phyloP scores from a whole-genome alignment of 495 filamentous ascomycete genomes.

The Penicillium herquei region DNA sequence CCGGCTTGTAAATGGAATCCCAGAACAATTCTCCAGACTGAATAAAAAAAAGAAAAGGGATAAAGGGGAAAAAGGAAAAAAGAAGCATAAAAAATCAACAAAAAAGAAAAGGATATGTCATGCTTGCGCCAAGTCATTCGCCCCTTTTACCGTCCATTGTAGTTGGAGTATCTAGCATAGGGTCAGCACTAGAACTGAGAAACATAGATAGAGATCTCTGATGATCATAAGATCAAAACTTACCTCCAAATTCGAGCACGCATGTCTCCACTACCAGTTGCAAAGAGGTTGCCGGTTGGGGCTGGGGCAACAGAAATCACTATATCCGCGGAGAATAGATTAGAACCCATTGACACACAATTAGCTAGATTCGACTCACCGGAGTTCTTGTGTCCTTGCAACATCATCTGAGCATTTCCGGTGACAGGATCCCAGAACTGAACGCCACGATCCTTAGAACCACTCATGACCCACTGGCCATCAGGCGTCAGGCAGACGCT shows the following conservation, averaged over 20 bases:
- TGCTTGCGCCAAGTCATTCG: slow-evolving; percentile 41
- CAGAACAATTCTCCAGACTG: slow-evolving; percentile 5
- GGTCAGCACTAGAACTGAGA: neutral
- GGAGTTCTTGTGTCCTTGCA: slow-evolving; percentile 91
- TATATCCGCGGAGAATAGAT: slow-evolving; percentile 23
- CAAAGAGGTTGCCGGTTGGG: slow-evolving; percentile 75
- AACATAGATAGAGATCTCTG: neutral
- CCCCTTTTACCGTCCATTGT: slow-evolving; percentile 45
- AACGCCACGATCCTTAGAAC: slow-evolving; percentile 86
- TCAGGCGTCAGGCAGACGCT: slow-evolving; percentile 87
- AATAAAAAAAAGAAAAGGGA: neutral
- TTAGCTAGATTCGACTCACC: slow-evolving; percentile 41
- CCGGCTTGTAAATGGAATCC: slow-evolving; percentile 18
- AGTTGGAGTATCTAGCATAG: slow-evolving; percentile 40
- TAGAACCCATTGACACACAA: slow-evolving; percentile 5
- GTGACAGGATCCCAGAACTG: slow-evolving; percentile 92
- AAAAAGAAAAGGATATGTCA: slow-evolving; percentile 26
- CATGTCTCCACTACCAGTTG: slow-evolving; percentile 89
- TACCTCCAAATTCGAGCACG: slow-evolving; percentile 87
- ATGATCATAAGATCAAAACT: slow-evolving; percentile 21
- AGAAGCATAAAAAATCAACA: slow-evolving; percentile 10
- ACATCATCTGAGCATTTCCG: slow-evolving; percentile 85
- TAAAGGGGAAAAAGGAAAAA: neutral
- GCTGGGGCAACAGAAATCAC: slow-evolving; percentile 89
- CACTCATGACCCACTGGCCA: slow-evolving; percentile 85